A percentile compares a stretch with the other conserved stretches of the same genome.
These are phyloP conservation scores for Starmerella floris DNA, from an alignment of 805 yeast species.

Conservation along the genomic window DNA sequence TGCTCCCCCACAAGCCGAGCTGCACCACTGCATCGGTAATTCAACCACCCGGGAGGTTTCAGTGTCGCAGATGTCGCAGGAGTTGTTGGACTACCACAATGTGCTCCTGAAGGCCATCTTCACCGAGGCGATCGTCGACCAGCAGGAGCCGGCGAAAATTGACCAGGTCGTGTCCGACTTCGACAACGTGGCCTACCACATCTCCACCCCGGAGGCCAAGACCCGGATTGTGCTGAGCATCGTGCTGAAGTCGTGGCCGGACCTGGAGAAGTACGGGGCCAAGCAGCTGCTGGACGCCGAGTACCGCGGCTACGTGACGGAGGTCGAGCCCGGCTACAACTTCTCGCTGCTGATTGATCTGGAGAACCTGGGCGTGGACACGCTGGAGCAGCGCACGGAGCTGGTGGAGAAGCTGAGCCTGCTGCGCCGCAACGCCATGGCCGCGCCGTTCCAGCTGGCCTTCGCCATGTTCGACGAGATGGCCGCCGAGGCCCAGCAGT, in stretches of 20 bases:
- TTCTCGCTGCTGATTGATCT: constrained; percentile 62
- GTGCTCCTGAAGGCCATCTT: constrained; percentile 69
- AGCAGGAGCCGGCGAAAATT: constrained; percentile 35
- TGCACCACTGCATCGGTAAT: too few species aligned
- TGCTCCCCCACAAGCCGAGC: too few species aligned
- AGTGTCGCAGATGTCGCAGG: constrained; percentile 41
- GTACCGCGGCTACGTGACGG: constrained; percentile 36
- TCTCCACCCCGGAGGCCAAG: constrained; percentile 75
- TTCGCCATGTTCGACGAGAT: constrained; percentile 65
- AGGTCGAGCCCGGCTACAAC: constrained; percentile 68
- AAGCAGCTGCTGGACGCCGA: constrained; percentile 34
- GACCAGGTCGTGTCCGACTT: constrained; percentile 90
- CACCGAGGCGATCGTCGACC: constrained; percentile 49
- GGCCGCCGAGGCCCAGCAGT: constrained; percentile 29
- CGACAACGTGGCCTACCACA: constrained; percentile 87
- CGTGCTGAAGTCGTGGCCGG: constrained; percentile 64
- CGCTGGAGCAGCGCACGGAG: constrained; percentile 35
- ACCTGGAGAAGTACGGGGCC: constrained; percentile 51
- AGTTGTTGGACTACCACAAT: constrained; percentile 75
- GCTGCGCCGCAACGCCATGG: constrained; percentile 73
- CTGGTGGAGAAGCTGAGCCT: constrained; percentile 55
- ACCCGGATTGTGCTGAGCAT: constrained; percentile 52
- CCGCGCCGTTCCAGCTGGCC: constrained; percentile 85
- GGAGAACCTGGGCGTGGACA: constrained; percentile 29
- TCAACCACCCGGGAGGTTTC: too few species aligned